Evolutionary conservation across 1,284 basidiomycete species (phyloP).

Genomic region (Meira nashicola): DNA sequence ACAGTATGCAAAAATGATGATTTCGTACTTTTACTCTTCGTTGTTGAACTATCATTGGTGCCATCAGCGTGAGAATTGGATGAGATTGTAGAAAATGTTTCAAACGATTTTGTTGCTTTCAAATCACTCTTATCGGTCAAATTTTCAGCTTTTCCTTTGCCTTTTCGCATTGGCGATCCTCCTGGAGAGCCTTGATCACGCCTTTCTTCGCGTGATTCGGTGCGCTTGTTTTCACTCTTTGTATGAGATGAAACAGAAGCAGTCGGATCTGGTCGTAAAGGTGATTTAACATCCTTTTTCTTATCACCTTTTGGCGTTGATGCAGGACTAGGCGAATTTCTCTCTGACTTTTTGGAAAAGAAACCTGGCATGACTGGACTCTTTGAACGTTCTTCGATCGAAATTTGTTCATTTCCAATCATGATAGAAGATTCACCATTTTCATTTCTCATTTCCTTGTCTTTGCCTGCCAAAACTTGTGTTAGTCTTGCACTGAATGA

Average conservation of each 20-base stretch:
- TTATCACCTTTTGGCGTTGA: constrained; percentile 1
- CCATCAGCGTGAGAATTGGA: constrained; percentile 9
- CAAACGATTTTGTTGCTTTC: constrained; percentile 27
- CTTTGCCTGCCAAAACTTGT: constrained; percentile 12
- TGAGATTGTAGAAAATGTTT: constrained; percentile 38
- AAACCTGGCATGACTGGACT: constrained; percentile 21
- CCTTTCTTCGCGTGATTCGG: too few relatives aligned
- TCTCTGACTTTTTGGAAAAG: neutral
- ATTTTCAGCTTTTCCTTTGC: constrained; percentile 3
- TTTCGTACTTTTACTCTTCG: constrained; percentile 21
- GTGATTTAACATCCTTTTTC: neutral
- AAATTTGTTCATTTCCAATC: constrained; percentile 2
- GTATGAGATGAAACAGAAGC: neutral
- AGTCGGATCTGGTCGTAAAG: neutral
- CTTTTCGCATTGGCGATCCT: too few relatives aligned
- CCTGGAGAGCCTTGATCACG: too few relatives aligned
- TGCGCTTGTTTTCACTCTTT: neutral
- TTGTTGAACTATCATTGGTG: constrained; percentile 1
- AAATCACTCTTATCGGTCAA: neutral
- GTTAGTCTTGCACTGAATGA: constrained; percentile 22
- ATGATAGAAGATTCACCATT: neutral
- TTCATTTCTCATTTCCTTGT: neutral
- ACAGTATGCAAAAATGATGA: constrained; percentile 55
- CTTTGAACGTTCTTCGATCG: constrained; percentile 20
- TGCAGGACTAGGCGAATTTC: neutral